phyloP scores from a whole-genome alignment of 2,329 filamentous ascomycete genomes.

The Scedosporium apiospermum region DNA sequence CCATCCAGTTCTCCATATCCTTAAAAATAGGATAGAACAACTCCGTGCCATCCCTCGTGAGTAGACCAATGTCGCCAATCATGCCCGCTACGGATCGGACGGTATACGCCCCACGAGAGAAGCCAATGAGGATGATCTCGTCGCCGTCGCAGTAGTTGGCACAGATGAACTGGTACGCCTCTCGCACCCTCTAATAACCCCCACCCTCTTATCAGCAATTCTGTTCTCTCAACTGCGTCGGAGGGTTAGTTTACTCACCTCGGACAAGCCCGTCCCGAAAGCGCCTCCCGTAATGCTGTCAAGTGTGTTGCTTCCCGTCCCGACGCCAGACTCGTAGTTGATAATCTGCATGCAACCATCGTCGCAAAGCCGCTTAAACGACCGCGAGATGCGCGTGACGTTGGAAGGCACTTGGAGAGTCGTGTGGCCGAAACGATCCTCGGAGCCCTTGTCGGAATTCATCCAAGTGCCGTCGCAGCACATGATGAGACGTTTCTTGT shows the following conservation, averaged over 20 bases:
- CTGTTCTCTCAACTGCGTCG: background rate
- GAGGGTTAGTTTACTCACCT: conserved; percentile 23
- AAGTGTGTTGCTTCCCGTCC: conserved; percentile 39
- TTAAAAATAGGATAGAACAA: conserved; percentile 47
- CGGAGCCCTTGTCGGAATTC: conserved; percentile 40
- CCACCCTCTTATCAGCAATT: background rate
- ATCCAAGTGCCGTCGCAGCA: conserved; percentile 48
- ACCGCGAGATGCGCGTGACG: conserved; percentile 49
- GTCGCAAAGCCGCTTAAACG: conserved; percentile 39
- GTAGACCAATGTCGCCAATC: conserved; percentile 38
- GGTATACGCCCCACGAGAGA: conserved; percentile 50
- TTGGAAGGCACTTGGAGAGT: conserved; percentile 45
- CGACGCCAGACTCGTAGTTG: conserved; percentile 52
- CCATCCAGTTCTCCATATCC: conserved; percentile 45
- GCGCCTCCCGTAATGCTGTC: conserved; percentile 44
- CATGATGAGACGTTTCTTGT: conserved; percentile 36
- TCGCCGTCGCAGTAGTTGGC: conserved; percentile 51
- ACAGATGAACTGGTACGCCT: conserved; percentile 53
- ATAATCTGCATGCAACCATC: conserved; percentile 49
- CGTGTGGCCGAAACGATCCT: conserved; percentile 28
- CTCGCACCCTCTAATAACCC: conserved; percentile 39
- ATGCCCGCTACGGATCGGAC: conserved; percentile 46
- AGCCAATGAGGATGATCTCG: conserved; percentile 46
- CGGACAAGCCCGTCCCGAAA: conserved; percentile 44
- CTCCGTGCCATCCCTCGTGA: conserved; percentile 43